A percentile compares a stretch with the other conserved stretches of the same genome.
Evolutionary conservation across 805 yeast species (phyloP).

Genomic region (Brettanomyces bruxellensis): DNA sequence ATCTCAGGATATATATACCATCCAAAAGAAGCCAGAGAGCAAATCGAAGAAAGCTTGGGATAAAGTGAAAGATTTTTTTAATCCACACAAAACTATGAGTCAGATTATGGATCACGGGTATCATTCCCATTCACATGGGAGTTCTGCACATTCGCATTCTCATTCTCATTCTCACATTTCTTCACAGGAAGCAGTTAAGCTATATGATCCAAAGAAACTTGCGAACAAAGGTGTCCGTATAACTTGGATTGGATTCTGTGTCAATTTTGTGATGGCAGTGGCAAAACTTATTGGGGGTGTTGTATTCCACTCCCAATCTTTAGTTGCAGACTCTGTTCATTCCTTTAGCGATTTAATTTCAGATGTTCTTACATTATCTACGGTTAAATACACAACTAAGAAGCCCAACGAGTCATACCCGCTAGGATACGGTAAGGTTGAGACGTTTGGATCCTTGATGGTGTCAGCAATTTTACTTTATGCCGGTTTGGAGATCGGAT

Average conservation of each 20-base stretch:
- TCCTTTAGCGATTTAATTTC: slow-evolving; percentile 85
- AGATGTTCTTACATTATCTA: slow-evolving; percentile 80
- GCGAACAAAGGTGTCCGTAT: slow-evolving; percentile 83
- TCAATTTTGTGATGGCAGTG: slow-evolving; percentile 77
- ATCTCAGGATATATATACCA: slow-evolving; percentile 3
- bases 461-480: slow-evolving; percentile 75
- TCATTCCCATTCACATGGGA: slow-evolving; percentile 13
- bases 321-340: slow-evolving; percentile 91
- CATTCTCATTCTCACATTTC: slow-evolving; percentile 27
- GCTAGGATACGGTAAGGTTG: slow-evolving; percentile 86
- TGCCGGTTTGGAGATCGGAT: slow-evolving; percentile 89
- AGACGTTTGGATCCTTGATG: slow-evolving; percentile 82
- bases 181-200: slow-evolving; percentile 36
- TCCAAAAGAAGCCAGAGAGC: slow-evolving; percentile 12
- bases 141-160: slow-evolving; percentile 2
- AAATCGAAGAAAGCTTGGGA: slow-evolving; percentile 17
- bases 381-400: slow-evolving; percentile 68
- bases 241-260: slow-evolving; percentile 83
- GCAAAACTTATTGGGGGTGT: slow-evolving; percentile 87
- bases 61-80: slow-evolving; percentile 24
- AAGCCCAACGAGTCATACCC: slow-evolving; percentile 60
- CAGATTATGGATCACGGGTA: slow-evolving; percentile 12
- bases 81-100: slow-evolving; percentile 27
- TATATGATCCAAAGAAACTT: slow-evolving; percentile 34
- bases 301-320: slow-evolving; percentile 88